Conservation (phyloP, 2,329 filamentous ascomycete genomes). For the Stagonosporopsis cucurbitacearum region DNA sequence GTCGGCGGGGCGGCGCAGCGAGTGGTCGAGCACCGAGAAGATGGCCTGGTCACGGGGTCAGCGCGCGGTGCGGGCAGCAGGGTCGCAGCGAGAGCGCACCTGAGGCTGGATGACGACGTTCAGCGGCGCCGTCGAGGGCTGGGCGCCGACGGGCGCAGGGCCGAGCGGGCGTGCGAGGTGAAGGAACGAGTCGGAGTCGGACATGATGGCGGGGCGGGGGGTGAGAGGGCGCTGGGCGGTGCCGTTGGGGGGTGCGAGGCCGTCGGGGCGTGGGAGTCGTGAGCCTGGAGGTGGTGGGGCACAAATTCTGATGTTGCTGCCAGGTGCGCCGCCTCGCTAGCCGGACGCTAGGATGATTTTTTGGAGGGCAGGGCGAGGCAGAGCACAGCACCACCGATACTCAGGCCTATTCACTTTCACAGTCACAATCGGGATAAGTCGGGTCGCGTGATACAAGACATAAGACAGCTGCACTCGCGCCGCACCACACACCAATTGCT, state of each 20-base stretch:
- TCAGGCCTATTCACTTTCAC: no score
- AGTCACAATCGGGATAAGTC: no score
- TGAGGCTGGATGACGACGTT: conserved; percentile 95
- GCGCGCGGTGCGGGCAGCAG: conserved; percentile 2
- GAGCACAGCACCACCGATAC: background rate
- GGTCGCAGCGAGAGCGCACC: conserved; percentile 58
- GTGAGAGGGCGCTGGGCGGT: conserved; percentile 17
- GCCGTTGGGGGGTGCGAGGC: conserved; percentile 14
- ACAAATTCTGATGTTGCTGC: conserved; percentile 21
- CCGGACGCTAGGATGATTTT: conserved; percentile 22
- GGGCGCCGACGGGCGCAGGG: conserved; percentile 77
- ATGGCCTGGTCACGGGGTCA: conserved; percentile 57
- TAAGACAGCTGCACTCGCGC: background rate
- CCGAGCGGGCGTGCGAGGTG: conserved; percentile 93
- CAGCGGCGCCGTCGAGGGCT: conserved; percentile 87
- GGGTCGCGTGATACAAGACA: background rate
- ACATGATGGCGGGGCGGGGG: conserved; percentile 68
- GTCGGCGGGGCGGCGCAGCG: conserved; percentile 87
- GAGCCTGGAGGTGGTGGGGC: conserved; percentile 15
- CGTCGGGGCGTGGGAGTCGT: conserved; percentile 24
- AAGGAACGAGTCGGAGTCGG: conserved; percentile 83
- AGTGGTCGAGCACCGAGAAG: conserved; percentile 82
- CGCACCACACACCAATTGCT: background rate
- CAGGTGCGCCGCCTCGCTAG: conserved; percentile 20
- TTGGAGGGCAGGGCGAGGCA: conserved; percentile 13